Evolutionary conservation across 2,329 filamentous ascomycete species (phyloP).

Genomic region (Cucurbitaria berberidis): DNA sequence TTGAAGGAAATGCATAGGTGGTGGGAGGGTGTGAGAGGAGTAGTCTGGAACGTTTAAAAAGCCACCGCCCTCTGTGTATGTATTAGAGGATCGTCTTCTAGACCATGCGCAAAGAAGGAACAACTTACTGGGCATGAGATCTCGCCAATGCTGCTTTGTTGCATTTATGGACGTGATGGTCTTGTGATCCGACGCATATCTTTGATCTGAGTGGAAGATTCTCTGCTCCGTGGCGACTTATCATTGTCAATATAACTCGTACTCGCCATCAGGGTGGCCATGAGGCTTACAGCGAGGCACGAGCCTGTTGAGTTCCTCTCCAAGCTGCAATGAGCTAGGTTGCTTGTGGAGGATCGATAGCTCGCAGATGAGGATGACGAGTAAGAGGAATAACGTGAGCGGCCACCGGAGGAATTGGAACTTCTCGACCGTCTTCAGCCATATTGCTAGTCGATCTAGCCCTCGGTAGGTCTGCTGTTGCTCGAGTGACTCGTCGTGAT

Average conservation of each 20-base stretch:
- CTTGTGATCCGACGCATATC: conserved; percentile 25
- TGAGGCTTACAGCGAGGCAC: conserved; percentile 17
- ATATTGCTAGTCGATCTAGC: not conserved
- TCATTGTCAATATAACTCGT: conserved; percentile 1
- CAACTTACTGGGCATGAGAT: conserved; percentile 16
- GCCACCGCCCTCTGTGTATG: conserved; percentile 18
- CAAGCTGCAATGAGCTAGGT: conserved; percentile 3
- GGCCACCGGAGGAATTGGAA: conserved; percentile 18
- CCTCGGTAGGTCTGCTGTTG: not conserved
- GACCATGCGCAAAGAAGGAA: not conserved
- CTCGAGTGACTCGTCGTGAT: not conserved
- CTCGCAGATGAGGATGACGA: conserved; percentile 16
- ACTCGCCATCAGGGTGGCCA: not conserved
- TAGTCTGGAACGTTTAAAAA: conserved; percentile 20
- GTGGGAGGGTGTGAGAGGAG: conserved; percentile 12
- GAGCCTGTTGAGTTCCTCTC: conserved; percentile 20
- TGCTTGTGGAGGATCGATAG: conserved; percentile 20
- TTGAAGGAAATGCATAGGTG: conserved; percentile 21
- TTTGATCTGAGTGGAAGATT: conserved; percentile 17
- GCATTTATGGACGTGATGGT: conserved; percentile 14
- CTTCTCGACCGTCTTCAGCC: not conserved
- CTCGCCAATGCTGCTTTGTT: conserved; percentile 17
- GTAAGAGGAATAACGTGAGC: conserved; percentile 9
- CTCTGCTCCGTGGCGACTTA: conserved; percentile 18
- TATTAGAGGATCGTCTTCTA: not conserved